phyloP scores from a whole-genome alignment of 1,284 basidiomycete genomes.

The Chiua sp. region DNA sequence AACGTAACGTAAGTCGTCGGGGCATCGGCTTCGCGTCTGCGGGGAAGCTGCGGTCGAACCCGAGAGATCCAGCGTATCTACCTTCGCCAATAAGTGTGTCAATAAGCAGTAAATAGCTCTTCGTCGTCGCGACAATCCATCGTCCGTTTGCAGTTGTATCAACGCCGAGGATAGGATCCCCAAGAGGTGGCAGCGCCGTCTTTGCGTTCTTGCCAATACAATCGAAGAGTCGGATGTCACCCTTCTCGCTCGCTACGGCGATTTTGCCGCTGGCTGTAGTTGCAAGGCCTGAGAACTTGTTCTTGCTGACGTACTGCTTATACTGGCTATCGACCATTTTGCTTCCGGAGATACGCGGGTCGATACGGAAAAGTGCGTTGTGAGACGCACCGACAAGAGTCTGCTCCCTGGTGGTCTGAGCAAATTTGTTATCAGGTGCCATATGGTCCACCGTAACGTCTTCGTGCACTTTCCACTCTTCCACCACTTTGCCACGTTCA shows the following conservation, averaged over 20 bases:
- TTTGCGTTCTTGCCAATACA: conserved; percentile 98
- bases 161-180: conserved; percentile 94
- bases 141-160: conserved; percentile 96
- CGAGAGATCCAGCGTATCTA: conserved; percentile 83
- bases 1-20: conserved; percentile 85
- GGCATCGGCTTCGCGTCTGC: conserved; percentile 94
- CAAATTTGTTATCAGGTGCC: conserved; percentile 94
- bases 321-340: conserved; percentile 96
- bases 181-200: conserved; percentile 95
- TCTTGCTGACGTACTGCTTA: conserved; percentile 97
- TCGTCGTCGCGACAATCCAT: conserved; percentile 96
- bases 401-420: conserved; percentile 92
- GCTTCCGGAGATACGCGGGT: conserved; percentile 89
- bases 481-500: conserved; percentile 95
- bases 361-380: conserved; percentile 97
- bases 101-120: conserved; percentile 93
- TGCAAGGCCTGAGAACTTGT: conserved; percentile 92
- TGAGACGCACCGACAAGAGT: conserved; percentile 93
- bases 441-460: conserved; percentile 88
- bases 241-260: conserved; percentile 95
- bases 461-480: conserved; percentile 98
- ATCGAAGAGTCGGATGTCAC: conserved; percentile 96
- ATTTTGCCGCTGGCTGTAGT: conserved; percentile 90
- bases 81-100: conserved; percentile 96
- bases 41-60: conserved; percentile 97